A percentile compares a stretch with the other conserved stretches of the same genome.
These are phyloP conservation scores for Geotrichum ghanense DNA, from an alignment of 805 yeast species.

Conservation along the genomic window DNA sequence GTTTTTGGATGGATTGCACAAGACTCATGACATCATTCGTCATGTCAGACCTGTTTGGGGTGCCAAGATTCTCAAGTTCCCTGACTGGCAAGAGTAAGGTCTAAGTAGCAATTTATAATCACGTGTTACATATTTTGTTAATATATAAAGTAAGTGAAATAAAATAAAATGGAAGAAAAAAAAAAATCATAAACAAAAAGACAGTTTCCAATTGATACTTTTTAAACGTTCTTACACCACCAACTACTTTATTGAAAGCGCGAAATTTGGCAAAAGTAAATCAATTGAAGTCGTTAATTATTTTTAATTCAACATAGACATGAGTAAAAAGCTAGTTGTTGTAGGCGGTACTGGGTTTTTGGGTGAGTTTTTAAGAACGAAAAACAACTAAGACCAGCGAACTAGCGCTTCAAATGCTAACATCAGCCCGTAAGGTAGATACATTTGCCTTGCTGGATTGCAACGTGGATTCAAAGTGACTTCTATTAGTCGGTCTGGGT, in stretches of 20 bases:
- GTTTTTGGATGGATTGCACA: constrained; percentile 20
- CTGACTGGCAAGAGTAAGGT: constrained; percentile 16
- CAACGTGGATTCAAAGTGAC: constrained; percentile 53
- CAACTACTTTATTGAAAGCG: background rate
- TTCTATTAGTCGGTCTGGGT: constrained; percentile 38
- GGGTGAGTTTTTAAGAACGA: constrained; percentile 22
- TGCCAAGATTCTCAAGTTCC: constrained; percentile 19
- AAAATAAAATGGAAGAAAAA: too few relatives aligned
- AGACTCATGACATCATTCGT: constrained; percentile 18
- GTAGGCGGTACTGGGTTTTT: constrained; percentile 87
- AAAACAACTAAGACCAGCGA: background rate
- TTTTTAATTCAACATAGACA: background rate
- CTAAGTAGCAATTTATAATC: too few relatives aligned
- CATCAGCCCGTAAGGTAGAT: constrained; percentile 31
- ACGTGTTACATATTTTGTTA: background rate
- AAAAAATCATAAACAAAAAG: background rate
- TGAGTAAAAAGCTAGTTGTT: constrained; percentile 38
- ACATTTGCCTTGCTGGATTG: constrained; percentile 61
- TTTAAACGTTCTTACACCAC: background rate
- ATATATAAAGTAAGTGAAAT: too few relatives aligned
- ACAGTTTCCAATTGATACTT: background rate
- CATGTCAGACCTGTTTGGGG: constrained; percentile 22
- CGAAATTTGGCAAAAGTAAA: background rate
- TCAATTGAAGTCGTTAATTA: background rate
- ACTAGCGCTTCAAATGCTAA: background rate